phyloP scores from a whole-genome alignment of 2,329 filamentous ascomycete species.

The Rosellinia necatrix region DNA sequence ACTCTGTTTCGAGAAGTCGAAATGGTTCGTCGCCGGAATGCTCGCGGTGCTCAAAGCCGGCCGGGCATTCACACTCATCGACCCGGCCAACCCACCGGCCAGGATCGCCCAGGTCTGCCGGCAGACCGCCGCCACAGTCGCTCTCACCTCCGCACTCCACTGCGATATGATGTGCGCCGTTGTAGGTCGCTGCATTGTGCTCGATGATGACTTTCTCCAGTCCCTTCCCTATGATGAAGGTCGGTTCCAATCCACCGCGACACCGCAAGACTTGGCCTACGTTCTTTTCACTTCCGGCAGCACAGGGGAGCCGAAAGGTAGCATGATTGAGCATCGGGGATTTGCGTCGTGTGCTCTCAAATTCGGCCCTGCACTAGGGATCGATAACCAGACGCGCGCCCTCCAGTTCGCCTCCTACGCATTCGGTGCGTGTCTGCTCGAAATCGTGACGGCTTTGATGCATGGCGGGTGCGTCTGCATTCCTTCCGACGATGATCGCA shows the following conservation, averaged over 20 bases:
- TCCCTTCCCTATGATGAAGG: slow-evolving; percentile 2
- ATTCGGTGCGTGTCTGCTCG: slow-evolving; percentile 9
- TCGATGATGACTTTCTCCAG: slow-evolving; percentile 12
- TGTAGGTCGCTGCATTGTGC: slow-evolving; percentile 6
- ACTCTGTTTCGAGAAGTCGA: slow-evolving; percentile 19
- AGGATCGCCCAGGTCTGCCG: slow-evolving; percentile 13
- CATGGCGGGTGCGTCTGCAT: slow-evolving; percentile 19
- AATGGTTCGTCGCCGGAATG: slow-evolving; percentile 11
- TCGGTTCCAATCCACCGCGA: not conserved
- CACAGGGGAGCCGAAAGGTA: slow-evolving; percentile 17
- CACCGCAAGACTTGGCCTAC: slow-evolving; percentile 6
- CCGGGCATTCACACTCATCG: slow-evolving; percentile 6
- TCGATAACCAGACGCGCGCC: not conserved
- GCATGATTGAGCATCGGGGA: slow-evolving; percentile 12
- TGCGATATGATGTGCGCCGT: not conserved
- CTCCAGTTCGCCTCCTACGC: slow-evolving; percentile 18
- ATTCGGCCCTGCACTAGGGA: slow-evolving; percentile 5
- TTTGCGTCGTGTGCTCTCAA: slow-evolving; percentile 3
- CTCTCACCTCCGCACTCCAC: slow-evolving; percentile 13
- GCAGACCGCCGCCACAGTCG: slow-evolving; percentile 14
- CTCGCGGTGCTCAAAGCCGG: slow-evolving; percentile 20
- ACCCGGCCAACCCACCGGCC: not conserved
- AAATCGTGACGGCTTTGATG: slow-evolving; percentile 12
- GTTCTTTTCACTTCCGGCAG: slow-evolving; percentile 13
- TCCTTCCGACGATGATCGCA: slow-evolving; percentile 16